These are phyloP conservation scores for Miscanthus lutarioriparius DNA, from an alignment of 176 grass and related monocot species.

Conservation along the genomic window DNA sequence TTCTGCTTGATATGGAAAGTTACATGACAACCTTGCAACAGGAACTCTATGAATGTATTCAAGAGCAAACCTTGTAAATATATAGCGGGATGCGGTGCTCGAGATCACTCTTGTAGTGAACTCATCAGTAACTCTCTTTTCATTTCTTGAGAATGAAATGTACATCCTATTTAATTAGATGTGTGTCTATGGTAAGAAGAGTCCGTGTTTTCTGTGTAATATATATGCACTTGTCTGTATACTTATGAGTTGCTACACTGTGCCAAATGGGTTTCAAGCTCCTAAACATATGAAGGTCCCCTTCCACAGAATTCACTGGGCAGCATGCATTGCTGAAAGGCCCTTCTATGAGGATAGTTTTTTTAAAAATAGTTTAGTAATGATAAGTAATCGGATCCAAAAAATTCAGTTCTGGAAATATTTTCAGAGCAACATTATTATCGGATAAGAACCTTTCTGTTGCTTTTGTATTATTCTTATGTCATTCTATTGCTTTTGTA, in stretches of 20 bases:
- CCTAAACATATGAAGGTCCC: not conserved
- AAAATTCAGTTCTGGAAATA: not conserved
- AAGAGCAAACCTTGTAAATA: conserved; percentile 5
- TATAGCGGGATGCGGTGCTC: not conserved
- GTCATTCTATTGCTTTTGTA: not conserved
- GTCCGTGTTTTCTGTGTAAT: not conserved
- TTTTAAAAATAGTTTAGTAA: conserved; percentile 22
- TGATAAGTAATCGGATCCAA: not conserved
- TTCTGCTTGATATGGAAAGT: conserved; percentile 3
- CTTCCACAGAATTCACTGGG: not conserved
- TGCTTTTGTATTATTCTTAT: not conserved
- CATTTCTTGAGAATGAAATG: conserved; percentile 16
- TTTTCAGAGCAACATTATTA: conserved; percentile 4
- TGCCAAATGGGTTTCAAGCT: not conserved
- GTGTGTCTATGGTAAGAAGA: not conserved
- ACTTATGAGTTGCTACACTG: not conserved
- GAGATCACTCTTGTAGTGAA: conserved; percentile 6
- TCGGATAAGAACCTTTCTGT: conserved; percentile 20
- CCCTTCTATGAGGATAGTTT: not conserved
- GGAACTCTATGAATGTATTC: not conserved
- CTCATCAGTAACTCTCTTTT: conserved; percentile 3
- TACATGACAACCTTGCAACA: not conserved
- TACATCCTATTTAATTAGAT: conserved; percentile 8
- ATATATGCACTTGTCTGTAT: not conserved
- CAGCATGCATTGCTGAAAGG: not conserved